Base-by-base conservation (phyloP, 176 grass and related monocot species). In the Lolium multiflorum region DNA sequence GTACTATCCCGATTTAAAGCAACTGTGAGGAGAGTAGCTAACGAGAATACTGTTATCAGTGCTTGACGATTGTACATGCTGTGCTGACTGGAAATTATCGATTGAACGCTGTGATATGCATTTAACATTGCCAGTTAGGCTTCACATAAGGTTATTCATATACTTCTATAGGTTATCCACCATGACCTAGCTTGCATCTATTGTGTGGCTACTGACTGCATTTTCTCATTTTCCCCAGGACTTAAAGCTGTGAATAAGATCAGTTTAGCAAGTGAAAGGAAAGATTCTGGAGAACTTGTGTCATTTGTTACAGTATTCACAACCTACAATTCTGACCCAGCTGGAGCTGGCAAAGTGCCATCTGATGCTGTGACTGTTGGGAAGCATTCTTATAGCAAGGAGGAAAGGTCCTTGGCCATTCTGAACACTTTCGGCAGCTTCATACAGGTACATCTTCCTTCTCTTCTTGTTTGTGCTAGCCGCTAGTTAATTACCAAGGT, bases 301-400 rank as follows among this genome's bases (percentile, higher is more conserved):
- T 67, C 86, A 5, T 95, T 98, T 94, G 92, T 94, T 68, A 92
- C 92, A 3, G 92, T 94, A 65, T 94, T 94, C 79, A 92, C 92
- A 51, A 76, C 90, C 68, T 96, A 92, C 76, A 88, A 76, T 70
- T 88, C 88, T 81, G 85, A 89, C 20, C 70, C 79, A 17, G 21
- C 65, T 64, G 69, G 26, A 54, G 81, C 83, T 83, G 72, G 78
- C 16, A 93, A 92, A 54, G 79, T 87, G 54, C 50, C 73, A 57
- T 87, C 67, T 41, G 87, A 31, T 31, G 28, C 28, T 31, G 28
- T 31, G 28, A 31, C 28, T 31, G 28, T 31, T 31, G 28, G 28
- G 28, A 31, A 31, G 28, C 28, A 31, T 31, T 31, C 28, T 31
- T 31, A 31, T 31, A 31, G 28, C 28, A 31, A 31, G 28, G 28